phyloP scores from a whole-genome alignment of 495 filamentous ascomycete species.

The Usnea hakonensis region DNA sequence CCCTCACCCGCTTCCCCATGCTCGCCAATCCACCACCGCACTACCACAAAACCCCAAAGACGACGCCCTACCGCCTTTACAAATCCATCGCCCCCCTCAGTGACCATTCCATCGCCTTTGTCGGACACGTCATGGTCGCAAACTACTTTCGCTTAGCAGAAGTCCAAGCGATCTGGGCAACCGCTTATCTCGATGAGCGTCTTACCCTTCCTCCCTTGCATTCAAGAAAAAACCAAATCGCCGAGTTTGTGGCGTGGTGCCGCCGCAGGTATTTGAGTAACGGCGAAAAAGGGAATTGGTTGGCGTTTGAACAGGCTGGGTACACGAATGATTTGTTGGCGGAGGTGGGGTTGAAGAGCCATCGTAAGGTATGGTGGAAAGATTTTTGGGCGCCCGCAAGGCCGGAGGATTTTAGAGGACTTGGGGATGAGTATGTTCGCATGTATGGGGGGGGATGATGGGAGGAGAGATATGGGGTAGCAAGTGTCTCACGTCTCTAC shows the following conservation, averaged over 20 bases:
- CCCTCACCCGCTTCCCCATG: conserved; percentile 34
- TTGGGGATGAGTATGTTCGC: conserved; percentile 27
- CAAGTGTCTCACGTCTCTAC: no score
- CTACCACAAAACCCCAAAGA: conserved; percentile 15
- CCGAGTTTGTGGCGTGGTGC: conserved; percentile 34
- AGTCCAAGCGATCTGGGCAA: conserved; percentile 38
- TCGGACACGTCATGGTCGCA: conserved; percentile 31
- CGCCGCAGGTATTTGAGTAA: conserved; percentile 34
- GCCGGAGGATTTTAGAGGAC: conserved; percentile 25
- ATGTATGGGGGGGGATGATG: not conserved
- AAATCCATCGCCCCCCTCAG: conserved; percentile 29
- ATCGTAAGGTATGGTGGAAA: conserved; percentile 27
- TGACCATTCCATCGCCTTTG: conserved; percentile 33
- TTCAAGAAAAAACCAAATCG: conserved; percentile 32
- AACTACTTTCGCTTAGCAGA: conserved; percentile 38
- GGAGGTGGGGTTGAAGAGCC: conserved; percentile 30
- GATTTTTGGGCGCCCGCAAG: conserved; percentile 25
- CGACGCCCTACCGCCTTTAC: conserved; percentile 36
- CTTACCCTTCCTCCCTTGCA: conserved; percentile 22
- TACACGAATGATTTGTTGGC: conserved; percentile 32
- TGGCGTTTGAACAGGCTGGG: conserved; percentile 32
- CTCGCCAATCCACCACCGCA: conserved; percentile 31
- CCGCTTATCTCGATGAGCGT: conserved; percentile 35
- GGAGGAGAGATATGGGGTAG: not conserved
- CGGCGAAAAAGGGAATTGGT: conserved; percentile 33